A percentile compares a stretch with the other conserved stretches of the same genome.
Conservation (phyloP, 768 basidiomycete species). For the Asterophora parasitica region DNA sequence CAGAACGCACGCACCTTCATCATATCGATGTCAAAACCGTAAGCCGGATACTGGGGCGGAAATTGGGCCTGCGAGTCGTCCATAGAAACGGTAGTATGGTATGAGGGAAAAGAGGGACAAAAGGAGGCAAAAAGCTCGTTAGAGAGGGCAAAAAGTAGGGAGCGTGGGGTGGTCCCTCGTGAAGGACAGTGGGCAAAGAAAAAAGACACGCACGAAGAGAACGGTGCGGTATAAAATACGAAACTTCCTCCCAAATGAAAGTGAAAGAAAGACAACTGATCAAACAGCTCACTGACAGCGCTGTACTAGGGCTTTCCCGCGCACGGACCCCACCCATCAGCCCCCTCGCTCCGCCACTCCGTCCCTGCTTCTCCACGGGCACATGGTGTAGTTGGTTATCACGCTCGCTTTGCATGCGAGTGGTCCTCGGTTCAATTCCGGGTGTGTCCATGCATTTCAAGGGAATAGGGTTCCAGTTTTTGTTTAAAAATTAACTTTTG, state of each 20-base stretch:
- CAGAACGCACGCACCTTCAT: conserved; percentile 62
- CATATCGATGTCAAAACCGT: conserved; percentile 85
- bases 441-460: conserved; percentile 19
- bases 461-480: too few species aligned
- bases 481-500: too few species aligned
- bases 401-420: conserved; percentile 19
- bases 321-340: conserved; percentile 15
- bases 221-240: conserved; percentile 20
- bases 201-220: conserved; percentile 30
- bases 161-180: conserved; percentile 40
- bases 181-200: conserved; percentile 30
- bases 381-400: conserved; percentile 21
- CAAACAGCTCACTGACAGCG: conserved; percentile 5
- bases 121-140: conserved; percentile 41
- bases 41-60: conserved; percentile 62
- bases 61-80: conserved; percentile 73
- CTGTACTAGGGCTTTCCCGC: conserved; percentile 5
- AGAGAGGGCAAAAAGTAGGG: conserved; percentile 49
- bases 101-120: conserved; percentile 33
- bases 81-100: conserved; percentile 40
- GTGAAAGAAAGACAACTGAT: conserved; percentile 14
- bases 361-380: too few species aligned
- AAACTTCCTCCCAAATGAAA: conserved; percentile 19
- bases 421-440: conserved; percentile 19
- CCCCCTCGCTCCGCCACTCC: too few species aligned